Conservation (phyloP, 1,284 basidiomycete genomes). For the Hymenochaete sp. region DNA sequence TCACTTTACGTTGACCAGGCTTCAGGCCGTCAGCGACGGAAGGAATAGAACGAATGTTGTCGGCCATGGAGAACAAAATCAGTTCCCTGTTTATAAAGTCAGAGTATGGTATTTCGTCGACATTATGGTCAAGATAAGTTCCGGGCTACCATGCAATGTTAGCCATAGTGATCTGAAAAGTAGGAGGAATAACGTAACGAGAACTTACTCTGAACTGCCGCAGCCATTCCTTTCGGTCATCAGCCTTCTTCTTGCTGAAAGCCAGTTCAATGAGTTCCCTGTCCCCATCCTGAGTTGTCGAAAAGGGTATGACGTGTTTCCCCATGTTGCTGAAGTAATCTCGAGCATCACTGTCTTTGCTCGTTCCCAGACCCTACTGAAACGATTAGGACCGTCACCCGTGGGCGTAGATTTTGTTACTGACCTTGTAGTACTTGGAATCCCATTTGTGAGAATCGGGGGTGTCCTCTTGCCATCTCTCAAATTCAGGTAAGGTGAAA, state of each 20-base stretch:
- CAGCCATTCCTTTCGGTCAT: slow-evolving; percentile 98
- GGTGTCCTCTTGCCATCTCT: slow-evolving; percentile 82
- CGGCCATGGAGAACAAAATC: slow-evolving; percentile 99
- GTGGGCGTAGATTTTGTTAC: neutral
- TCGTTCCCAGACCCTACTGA: slow-evolving; percentile 91
- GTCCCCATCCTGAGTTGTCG: slow-evolving; percentile 75
- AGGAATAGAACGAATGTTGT: slow-evolving; percentile 94
- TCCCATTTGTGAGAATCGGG: slow-evolving; percentile 81
- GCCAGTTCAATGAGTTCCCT: slow-evolving; percentile 91
- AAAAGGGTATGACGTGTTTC: slow-evolving; percentile 93
- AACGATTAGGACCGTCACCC: neutral
- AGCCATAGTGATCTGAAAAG: slow-evolving; percentile 8
- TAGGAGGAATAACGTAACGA: neutral
- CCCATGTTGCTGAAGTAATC: slow-evolving; percentile 91
- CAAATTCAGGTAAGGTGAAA: slow-evolving; percentile 97
- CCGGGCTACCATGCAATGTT: slow-evolving; percentile 58
- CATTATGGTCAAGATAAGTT: slow-evolving; percentile 88
- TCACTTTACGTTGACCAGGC: slow-evolving; percentile 97
- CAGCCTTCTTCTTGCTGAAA: slow-evolving; percentile 99
- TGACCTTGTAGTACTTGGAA: slow-evolving; percentile 93
- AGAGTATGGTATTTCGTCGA: slow-evolving; percentile 77
- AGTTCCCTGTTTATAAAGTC: slow-evolving; percentile 99
- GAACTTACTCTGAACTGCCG: slow-evolving; percentile 74
- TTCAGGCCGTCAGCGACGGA: slow-evolving; percentile 93
- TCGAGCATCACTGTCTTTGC: slow-evolving; percentile 79